phyloP scores from a whole-genome alignment of 2,329 filamentous ascomycete genomes.

The Aphanocladium album region DNA sequence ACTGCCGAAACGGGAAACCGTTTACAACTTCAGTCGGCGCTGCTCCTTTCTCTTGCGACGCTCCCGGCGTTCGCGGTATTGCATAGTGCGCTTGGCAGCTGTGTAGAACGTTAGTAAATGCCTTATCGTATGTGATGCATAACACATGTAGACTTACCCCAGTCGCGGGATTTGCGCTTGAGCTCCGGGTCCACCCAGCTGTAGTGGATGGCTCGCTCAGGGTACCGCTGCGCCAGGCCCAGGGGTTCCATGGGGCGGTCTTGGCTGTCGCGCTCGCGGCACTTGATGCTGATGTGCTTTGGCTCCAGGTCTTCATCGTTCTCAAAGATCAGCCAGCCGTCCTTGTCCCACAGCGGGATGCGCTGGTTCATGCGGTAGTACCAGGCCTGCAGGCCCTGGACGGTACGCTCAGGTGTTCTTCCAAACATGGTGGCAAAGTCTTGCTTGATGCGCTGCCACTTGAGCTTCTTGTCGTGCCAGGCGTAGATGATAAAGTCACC shows the following conservation, averaged over 20 bases:
- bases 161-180: slow-evolving; percentile 32
- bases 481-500: slow-evolving; percentile 40
- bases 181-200: slow-evolving; percentile 37
- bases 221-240: slow-evolving; percentile 39
- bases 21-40: slow-evolving; percentile 31
- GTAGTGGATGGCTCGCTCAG: slow-evolving; percentile 42
- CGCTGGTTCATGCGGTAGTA: slow-evolving; percentile 40
- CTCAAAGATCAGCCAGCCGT: slow-evolving; percentile 37
- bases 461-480: slow-evolving; percentile 39
- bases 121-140: not conserved
- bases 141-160: slow-evolving; percentile 31
- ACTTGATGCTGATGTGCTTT: slow-evolving; percentile 33
- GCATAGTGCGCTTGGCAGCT: slow-evolving; percentile 31
- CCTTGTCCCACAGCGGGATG: slow-evolving; percentile 35
- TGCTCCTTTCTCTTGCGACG: slow-evolving; percentile 34
- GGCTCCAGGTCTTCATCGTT: slow-evolving; percentile 35
- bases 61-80: slow-evolving; percentile 33
- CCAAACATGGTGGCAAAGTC: slow-evolving; percentile 36
- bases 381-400: slow-evolving; percentile 38
- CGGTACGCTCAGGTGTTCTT: slow-evolving; percentile 31
- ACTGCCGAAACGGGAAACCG: slow-evolving; percentile 4
- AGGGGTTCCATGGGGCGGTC: slow-evolving; percentile 33
- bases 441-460: slow-evolving; percentile 36
- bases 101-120: slow-evolving; percentile 17
- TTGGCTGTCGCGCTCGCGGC: slow-evolving; percentile 32